Base-by-base conservation (phyloP, 345 rosid genomes). In the Rhodamnia argentea region DNA sequence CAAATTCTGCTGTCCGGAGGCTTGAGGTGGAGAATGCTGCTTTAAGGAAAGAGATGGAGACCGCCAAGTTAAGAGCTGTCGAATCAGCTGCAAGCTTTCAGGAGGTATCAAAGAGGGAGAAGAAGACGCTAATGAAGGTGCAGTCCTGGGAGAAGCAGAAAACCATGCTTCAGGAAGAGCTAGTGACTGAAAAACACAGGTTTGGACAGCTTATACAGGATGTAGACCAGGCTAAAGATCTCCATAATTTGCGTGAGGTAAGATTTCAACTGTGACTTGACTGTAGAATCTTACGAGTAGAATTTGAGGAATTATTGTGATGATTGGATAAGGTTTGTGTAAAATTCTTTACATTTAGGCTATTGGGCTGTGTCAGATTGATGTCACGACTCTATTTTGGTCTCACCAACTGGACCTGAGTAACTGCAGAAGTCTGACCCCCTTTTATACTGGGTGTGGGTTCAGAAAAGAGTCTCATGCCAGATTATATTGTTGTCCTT, bases 81-180 rank as follows among this genome's bases (percentile, higher is more conserved):
- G 96, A 95, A 89, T 92, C 98, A 26, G 97, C 96, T 82, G 92
- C 91, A 59, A 96, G 93, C 90, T 93, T 93, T 86, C 92, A 88
- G 85, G 95, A 96, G 87, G 98, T 90, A 37, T 92, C 91, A n/a
- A 92, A 93, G 89, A 96, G 96, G 91, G 96, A 93, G 92, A 94
- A 93, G 92, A 95, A 86, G 85, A 91, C 93, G 15, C 87, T 87
- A 88, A 90, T 89, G 91, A 91, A 92, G 89, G 87, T 85, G 87
- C 99, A 94, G 88, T 93, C 98, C 18, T 93, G 96, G 98, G 98
- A 96, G 86, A 93, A 92, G 91, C 96, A 95, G 88, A 97, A 93
- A 88, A 57, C 84, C 47, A 86, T 90, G 87, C 87, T 97, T 83
- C 96, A 91, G 89, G 98, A 95, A 86, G 99, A 95, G 91, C 93